phyloP scores from a whole-genome alignment of 176 grass and related monocot species.

The Calamus simplicifolius region DNA sequence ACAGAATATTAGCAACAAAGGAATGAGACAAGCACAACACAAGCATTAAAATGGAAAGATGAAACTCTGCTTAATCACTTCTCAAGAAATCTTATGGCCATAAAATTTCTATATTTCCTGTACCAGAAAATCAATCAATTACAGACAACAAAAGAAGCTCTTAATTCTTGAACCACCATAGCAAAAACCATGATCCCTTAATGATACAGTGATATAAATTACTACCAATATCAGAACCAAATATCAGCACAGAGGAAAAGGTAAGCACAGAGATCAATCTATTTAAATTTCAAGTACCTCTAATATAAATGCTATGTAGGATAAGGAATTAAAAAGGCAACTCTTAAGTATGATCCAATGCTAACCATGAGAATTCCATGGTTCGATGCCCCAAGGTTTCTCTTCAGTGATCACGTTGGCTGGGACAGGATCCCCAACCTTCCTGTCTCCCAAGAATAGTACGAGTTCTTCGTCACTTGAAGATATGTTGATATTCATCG shows the following conservation, averaged over 20 bases:
- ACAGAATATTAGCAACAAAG: too few relatives aligned
- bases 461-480: conserved; percentile 40
- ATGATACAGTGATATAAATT: too few relatives aligned
- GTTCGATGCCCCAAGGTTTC: conserved; percentile 16
- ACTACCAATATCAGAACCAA: not conserved
- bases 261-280: not conserved
- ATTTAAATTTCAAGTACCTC: conserved; percentile 2
- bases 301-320: not conserved
- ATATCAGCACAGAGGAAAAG: not conserved
- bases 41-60: too few relatives aligned
- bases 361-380: conserved; percentile 29
- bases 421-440: conserved; percentile 23
- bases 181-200: too few relatives aligned
- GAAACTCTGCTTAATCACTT: too few relatives aligned
- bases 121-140: too few relatives aligned
- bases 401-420: conserved; percentile 21
- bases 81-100: too few relatives aligned
- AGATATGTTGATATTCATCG: conserved; percentile 12
- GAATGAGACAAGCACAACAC: too few relatives aligned
- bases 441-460: conserved; percentile 31
- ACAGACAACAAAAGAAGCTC: too few relatives aligned
- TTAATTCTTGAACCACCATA: not conserved
- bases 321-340: conserved; percentile 12
- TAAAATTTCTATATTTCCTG: too few relatives aligned
- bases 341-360: conserved; percentile 1